These are phyloP conservation scores for Arthrobotrys megalospora DNA, from an alignment of 2,329 filamentous ascomycete species.

Conservation along the genomic window DNA sequence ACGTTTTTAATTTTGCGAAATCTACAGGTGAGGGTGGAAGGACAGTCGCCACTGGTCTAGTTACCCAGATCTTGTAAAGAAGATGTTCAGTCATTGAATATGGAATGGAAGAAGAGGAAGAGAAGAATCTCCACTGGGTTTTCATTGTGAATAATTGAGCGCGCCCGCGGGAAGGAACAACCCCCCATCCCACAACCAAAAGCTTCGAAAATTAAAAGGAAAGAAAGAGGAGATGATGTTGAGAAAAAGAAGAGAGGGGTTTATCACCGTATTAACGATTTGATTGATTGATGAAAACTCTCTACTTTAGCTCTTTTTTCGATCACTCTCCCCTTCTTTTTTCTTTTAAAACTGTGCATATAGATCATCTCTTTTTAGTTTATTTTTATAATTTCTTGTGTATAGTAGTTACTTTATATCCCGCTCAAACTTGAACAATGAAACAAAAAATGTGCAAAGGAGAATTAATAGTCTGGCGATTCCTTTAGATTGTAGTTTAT, in stretches of 20 bases:
- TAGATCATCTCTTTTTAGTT: slow-evolving; percentile 41
- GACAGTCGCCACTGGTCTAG: slow-evolving; percentile 85
- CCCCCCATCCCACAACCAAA: slow-evolving; percentile 3
- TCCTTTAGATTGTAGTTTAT: too few relatives aligned
- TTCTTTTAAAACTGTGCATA: slow-evolving; percentile 39
- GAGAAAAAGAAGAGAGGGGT: slow-evolving; percentile 5
- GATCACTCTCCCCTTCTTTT: slow-evolving; percentile 21
- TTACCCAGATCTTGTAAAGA: slow-evolving; percentile 76
- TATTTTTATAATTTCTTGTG: slow-evolving; percentile 47
- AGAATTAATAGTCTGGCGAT: neutral
- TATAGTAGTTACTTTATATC: slow-evolving; percentile 57
- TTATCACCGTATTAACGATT: neutral
- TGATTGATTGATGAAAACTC: slow-evolving; percentile 26
- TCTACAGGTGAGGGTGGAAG: slow-evolving; percentile 60
- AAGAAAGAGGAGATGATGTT: neutral
- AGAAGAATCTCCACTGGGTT: slow-evolving; percentile 18
- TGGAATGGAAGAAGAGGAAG: neutral
- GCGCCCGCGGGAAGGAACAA: slow-evolving; percentile 10
- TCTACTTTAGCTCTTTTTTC: slow-evolving; percentile 29
- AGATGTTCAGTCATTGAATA: neutral
- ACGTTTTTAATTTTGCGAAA: slow-evolving; percentile 32
- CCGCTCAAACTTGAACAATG: slow-evolving; percentile 37
- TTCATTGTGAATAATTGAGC: slow-evolving; percentile 50
- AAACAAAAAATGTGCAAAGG: slow-evolving; percentile 44
- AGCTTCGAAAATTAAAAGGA: slow-evolving; percentile 2